Evolutionary conservation across 441 rosid genomes (phyloP).

Genomic region (Hypseocharis bilobata): DNA sequence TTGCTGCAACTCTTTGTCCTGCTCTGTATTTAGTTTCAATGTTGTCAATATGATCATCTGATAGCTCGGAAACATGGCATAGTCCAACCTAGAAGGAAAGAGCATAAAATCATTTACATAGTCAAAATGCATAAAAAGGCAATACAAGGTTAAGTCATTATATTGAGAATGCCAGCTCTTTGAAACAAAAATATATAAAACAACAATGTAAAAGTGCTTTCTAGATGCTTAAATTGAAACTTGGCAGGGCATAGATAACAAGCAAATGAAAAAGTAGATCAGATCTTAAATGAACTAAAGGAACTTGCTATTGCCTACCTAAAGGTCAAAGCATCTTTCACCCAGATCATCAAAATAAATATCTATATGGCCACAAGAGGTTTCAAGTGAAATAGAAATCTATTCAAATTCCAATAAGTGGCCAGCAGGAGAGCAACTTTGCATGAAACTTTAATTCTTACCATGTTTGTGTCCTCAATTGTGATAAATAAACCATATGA

Average conservation of each 20-base stretch:
- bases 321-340: not conserved
- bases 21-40: constrained; percentile 53
- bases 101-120: not conserved
- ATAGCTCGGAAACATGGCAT: constrained; percentile 72
- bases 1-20: constrained; percentile 65
- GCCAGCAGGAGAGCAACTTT: not conserved
- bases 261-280: not conserved
- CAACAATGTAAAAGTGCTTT: not conserved
- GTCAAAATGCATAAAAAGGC: not conserved
- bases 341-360: not conserved
- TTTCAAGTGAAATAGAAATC: not conserved
- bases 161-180: not conserved
- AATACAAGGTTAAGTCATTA: no score
- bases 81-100: constrained; percentile 64
- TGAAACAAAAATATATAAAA: not conserved
- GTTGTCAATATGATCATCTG: constrained; percentile 51
- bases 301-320: not conserved
- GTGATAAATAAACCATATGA: constrained; percentile 66
- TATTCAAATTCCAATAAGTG: not conserved
- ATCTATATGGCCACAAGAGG: constrained; percentile 3
- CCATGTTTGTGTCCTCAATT: constrained; percentile 60
- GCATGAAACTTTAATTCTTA: constrained; percentile 27
- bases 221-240: not conserved
- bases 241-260: not conserved
- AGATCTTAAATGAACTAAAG: not conserved